phyloP scores from a whole-genome alignment of 257 asterid genomes.

The Nicotiana sylvestris region DNA sequence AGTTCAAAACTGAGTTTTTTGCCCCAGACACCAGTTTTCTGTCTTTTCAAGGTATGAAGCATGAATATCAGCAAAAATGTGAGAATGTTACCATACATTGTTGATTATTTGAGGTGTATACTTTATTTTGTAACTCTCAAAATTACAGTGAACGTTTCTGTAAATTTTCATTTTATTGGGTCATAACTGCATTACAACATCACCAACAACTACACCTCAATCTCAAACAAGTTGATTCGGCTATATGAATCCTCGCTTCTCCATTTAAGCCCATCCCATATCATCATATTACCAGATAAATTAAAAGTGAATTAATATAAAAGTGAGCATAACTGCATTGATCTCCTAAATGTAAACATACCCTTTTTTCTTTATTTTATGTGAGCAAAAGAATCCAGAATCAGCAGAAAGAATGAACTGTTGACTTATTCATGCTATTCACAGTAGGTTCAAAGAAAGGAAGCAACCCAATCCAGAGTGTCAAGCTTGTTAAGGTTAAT shows the following conservation, averaged over 20 bases:
- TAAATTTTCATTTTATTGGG: background rate
- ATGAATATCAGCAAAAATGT: background rate
- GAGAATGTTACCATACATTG: background rate
- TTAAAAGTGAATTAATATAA: no score
- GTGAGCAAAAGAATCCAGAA: background rate
- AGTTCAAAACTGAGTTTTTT: slow-evolving; percentile 65
- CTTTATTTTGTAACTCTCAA: background rate
- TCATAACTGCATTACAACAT: background rate
- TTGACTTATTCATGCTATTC: slow-evolving; percentile 17
- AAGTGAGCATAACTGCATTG: background rate
- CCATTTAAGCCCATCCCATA: no score
- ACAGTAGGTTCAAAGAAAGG: slow-evolving; percentile 81
- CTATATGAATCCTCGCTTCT: no score
- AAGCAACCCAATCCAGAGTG: slow-evolving; percentile 55
- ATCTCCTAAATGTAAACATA: background rate
- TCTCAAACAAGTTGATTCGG: no score
- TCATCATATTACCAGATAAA: no score
- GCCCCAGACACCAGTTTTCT: slow-evolving; percentile 57
- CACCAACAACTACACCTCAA: no score
- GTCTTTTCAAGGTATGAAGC: slow-evolving; percentile 66
- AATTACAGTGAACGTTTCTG: background rate
- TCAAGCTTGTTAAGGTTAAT: slow-evolving; percentile 63
- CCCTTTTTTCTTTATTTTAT: background rate
- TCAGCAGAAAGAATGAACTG: background rate
- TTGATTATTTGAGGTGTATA: background rate